These are phyloP conservation scores for Arctium lappa DNA, from an alignment of 129 eudicot species.

Conservation along the genomic window DNA sequence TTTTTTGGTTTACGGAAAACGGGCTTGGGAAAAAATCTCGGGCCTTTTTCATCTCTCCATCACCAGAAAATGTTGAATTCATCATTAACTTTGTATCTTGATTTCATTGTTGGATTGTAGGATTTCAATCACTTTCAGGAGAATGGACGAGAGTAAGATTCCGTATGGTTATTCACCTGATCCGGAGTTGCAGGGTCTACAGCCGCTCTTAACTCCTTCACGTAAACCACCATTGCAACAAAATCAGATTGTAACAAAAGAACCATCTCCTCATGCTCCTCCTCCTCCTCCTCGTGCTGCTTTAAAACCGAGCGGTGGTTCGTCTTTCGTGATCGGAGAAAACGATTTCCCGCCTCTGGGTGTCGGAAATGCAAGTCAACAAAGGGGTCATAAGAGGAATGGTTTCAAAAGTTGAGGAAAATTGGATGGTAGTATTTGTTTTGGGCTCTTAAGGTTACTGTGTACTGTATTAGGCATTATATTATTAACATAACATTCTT, in stretches of 20 bases:
- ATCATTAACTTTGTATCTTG: neutral
- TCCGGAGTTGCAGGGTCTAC: constrained; percentile 46
- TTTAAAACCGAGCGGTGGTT: neutral
- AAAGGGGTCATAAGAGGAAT: constrained; percentile 21
- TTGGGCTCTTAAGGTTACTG: neutral
- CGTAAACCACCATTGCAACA: constrained; percentile 22
- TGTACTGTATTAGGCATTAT: neutral
- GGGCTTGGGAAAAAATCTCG: neutral
- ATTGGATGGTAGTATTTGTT: neutral
- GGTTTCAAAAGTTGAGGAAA: constrained; percentile 3
- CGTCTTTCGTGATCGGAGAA: neutral
- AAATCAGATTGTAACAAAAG: constrained; percentile 12
- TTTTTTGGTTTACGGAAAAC: neutral
- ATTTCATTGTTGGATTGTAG: constrained; percentile 29
- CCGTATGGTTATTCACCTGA: constrained; percentile 46
- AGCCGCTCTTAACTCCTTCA: constrained; percentile 23
- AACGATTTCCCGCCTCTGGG: constrained; percentile 54
- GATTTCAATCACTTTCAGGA: constrained; percentile 69
- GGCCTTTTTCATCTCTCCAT: neutral
- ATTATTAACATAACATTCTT: no score
- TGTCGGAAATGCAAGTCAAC: constrained; percentile 10
- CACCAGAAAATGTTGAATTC: neutral
- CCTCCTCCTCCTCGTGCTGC: neutral
- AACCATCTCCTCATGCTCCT: neutral
- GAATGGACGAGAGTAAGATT: constrained; percentile 59